Evolutionary conservation across 2,329 filamentous ascomycete species (phyloP).

Genomic region (Didymosphaeria variabile): DNA sequence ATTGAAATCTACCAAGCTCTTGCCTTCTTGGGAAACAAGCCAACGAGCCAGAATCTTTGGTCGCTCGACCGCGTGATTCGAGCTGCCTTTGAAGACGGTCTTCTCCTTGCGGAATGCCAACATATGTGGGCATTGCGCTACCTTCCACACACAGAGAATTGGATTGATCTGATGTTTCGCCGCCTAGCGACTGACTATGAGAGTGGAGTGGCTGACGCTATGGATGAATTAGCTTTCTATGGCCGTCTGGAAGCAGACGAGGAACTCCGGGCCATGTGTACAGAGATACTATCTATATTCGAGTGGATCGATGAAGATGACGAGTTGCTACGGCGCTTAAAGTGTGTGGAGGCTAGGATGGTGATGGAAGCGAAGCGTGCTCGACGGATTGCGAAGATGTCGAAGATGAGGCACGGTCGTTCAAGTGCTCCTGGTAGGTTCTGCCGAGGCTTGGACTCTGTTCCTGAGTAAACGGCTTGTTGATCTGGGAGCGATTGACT

Average conservation of each 20-base stretch:
- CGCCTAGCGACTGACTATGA: slow-evolving; percentile 4
- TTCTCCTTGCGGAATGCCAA: slow-evolving; percentile 6
- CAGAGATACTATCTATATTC: slow-evolving; percentile 1
- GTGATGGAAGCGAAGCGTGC: slow-evolving; percentile 13
- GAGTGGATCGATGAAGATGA: slow-evolving; percentile 14
- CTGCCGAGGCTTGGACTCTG: neutral
- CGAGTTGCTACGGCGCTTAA: slow-evolving; percentile 14
- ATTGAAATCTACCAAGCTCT: slow-evolving; percentile 17
- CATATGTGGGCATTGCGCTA: slow-evolving; percentile 17
- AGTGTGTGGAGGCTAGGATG: slow-evolving; percentile 7
- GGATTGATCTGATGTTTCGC: slow-evolving; percentile 15
- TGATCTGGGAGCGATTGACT: neutral
- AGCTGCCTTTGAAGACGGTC: slow-evolving; percentile 1
- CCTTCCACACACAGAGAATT: slow-evolving; percentile 22
- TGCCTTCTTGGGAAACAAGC: slow-evolving; percentile 16
- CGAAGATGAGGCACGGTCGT: neutral
- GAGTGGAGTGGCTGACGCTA: neutral
- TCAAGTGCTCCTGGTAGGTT: neutral
- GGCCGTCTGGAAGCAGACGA: neutral
- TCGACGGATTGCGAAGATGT: neutral
- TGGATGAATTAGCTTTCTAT: neutral
- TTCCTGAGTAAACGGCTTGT: neutral
- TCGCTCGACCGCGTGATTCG: slow-evolving; percentile 7
- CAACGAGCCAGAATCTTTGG: neutral
- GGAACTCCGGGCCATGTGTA: slow-evolving; percentile 1